phyloP scores from a whole-genome alignment of 345 rosid species.

The Nasturtium officinale region DNA sequence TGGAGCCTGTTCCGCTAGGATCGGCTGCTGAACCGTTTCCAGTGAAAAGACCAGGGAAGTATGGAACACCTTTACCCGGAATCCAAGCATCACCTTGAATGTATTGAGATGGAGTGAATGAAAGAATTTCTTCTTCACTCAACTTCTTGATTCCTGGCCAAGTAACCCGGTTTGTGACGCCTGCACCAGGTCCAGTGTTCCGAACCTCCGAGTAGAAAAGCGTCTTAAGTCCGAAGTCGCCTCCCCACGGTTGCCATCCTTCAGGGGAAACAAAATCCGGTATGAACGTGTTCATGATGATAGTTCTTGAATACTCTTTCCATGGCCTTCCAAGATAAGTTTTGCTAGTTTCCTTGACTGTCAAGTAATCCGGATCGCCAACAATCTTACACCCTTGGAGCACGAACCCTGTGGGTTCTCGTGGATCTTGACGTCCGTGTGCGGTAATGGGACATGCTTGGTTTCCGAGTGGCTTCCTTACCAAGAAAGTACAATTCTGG shows the following conservation, averaged over 20 bases:
- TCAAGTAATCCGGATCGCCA: slow-evolving; percentile 46
- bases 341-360: slow-evolving; percentile 43
- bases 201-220: slow-evolving; percentile 60
- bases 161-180: slow-evolving; percentile 45
- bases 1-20: background rate
- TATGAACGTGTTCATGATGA: slow-evolving; percentile 67
- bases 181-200: slow-evolving; percentile 74
- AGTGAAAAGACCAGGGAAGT: slow-evolving; percentile 39
- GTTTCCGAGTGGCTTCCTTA: slow-evolving; percentile 56
- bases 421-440: slow-evolving; percentile 52
- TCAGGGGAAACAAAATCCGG: slow-evolving; percentile 55
- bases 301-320: slow-evolving; percentile 59
- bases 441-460: slow-evolving; percentile 68
- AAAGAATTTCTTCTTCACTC: slow-evolving; percentile 31
- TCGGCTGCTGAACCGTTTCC: slow-evolving; percentile 8
- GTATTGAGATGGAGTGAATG: slow-evolving; percentile 50
- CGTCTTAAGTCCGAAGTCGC: slow-evolving; percentile 51
- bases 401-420: slow-evolving; percentile 56
- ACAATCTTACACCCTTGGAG: slow-evolving; percentile 72
- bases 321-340: slow-evolving; percentile 77
- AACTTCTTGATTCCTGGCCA: slow-evolving; percentile 70
- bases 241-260: slow-evolving; percentile 79
- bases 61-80: slow-evolving; percentile 53
- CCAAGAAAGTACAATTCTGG: slow-evolving; percentile 66
- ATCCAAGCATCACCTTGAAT: slow-evolving; percentile 60